phyloP scores from a whole-genome alignment of 2,329 filamentous ascomycete genomes.

The Penicillium glabrum region DNA sequence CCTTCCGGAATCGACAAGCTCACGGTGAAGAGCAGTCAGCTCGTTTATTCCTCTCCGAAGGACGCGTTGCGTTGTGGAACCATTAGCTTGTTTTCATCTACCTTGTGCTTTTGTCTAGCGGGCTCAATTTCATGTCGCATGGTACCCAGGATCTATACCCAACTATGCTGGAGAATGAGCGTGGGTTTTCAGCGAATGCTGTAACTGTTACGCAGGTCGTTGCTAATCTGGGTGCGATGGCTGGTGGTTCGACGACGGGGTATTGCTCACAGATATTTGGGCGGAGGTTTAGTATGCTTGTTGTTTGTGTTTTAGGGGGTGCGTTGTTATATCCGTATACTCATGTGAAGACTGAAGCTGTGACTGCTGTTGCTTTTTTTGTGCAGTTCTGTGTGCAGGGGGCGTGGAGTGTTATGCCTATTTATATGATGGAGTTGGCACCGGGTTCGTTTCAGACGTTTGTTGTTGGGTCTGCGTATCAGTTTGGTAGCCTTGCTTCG shows the following conservation, averaged over 20 bases:
- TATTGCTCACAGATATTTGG: constrained; percentile 39
- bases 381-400: constrained; percentile 41
- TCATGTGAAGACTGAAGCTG: constrained; percentile 18
- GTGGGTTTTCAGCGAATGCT: constrained; percentile 27
- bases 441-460: constrained; percentile 35
- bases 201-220: constrained; percentile 37
- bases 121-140: constrained; percentile 38
- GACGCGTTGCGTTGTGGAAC: constrained; percentile 19
- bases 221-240: constrained; percentile 35
- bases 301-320: constrained; percentile 33
- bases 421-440: constrained; percentile 38
- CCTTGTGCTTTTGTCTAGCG: constrained; percentile 36
- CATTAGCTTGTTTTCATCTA: constrained; percentile 41
- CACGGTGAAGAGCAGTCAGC: constrained; percentile 8
- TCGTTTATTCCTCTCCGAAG: constrained; percentile 12
- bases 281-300: constrained; percentile 36
- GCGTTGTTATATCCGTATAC: constrained; percentile 34
- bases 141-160: constrained; percentile 43
- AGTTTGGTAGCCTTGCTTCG: constrained; percentile 42
- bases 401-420: constrained; percentile 41
- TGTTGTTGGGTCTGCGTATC: constrained; percentile 38
- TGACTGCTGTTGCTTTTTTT: constrained; percentile 38
- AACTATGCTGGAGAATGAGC: constrained; percentile 40
- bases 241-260: constrained; percentile 36
- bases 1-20: constrained; percentile 50